phyloP scores from a whole-genome alignment of 2,329 filamentous ascomycete genomes.

The Ilyonectria mors-panacis region DNA sequence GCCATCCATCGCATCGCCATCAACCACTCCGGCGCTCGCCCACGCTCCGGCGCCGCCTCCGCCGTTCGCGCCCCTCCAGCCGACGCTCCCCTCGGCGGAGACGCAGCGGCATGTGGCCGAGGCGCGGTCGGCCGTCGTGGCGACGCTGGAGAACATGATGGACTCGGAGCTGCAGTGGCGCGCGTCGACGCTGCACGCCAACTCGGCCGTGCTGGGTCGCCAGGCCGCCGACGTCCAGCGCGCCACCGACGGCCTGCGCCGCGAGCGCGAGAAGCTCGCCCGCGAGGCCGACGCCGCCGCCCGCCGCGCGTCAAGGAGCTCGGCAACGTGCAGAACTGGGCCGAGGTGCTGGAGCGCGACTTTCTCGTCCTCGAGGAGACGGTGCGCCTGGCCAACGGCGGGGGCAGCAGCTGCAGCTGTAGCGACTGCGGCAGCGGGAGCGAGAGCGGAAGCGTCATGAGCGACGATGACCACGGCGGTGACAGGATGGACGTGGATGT shows the following conservation, averaged over 20 bases:
- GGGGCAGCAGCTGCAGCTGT: slow-evolving; percentile 55
- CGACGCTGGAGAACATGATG: slow-evolving; percentile 78
- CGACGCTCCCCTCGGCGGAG: slow-evolving; percentile 58
- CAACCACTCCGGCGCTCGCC: slow-evolving; percentile 34
- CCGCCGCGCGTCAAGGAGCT: slow-evolving; percentile 80
- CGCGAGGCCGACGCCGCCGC: slow-evolving; percentile 75
- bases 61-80: slow-evolving; percentile 45
- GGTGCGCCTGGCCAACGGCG: slow-evolving; percentile 66
- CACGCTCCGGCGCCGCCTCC: slow-evolving; percentile 36
- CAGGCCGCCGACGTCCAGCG: slow-evolving; percentile 78
- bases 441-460: slow-evolving; percentile 35
- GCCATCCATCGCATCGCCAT: slow-evolving; percentile 43
- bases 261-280: slow-evolving; percentile 76
- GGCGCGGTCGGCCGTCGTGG: slow-evolving; percentile 72
- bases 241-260: slow-evolving; percentile 71
- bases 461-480: slow-evolving; percentile 32
- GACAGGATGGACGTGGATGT: slow-evolving; percentile 41
- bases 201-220: slow-evolving; percentile 73
- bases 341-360: slow-evolving; percentile 82
- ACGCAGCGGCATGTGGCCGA: slow-evolving; percentile 66
- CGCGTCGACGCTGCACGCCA: slow-evolving; percentile 78
- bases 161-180: slow-evolving; percentile 78
- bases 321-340: slow-evolving; percentile 89
- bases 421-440: slow-evolving; percentile 54
- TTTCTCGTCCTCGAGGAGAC: slow-evolving; percentile 77